Conservation (phyloP, 495 filamentous ascomycete species). For the Talaromyces ruber region DNA sequence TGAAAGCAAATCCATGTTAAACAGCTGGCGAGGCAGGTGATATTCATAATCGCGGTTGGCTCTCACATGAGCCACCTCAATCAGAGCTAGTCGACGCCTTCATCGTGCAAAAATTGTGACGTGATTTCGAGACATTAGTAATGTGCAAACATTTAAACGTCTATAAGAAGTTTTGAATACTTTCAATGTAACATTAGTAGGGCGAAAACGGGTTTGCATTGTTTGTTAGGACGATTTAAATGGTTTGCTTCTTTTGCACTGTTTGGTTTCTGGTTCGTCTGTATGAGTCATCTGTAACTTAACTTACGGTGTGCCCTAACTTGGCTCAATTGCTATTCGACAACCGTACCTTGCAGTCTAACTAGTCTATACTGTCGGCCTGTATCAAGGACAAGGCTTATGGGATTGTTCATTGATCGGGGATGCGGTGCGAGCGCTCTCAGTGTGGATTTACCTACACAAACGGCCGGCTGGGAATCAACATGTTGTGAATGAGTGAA, state of each 20-base stretch:
- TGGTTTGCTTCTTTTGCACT: neutral
- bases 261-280: no score
- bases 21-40: neutral
- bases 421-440: no score
- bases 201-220: neutral
- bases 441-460: no score
- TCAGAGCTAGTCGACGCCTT: neutral
- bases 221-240: neutral
- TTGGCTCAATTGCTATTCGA: no score
- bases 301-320: no score
- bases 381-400: no score
- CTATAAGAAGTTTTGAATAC: neutral
- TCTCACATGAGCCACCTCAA: neutral
- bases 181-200: neutral
- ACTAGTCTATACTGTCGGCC: no score
- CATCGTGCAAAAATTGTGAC: neutral
- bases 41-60: neutral
- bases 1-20: neutral
- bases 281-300: no score
- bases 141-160: neutral
- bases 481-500: no score
- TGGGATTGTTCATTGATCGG: no score
- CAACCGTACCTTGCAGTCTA: no score
- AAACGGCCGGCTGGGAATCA: no score
- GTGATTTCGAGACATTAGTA: neutral